Evolutionary conservation across 2,329 filamentous ascomycete genomes (phyloP).

Genomic region (Escovopsis sp.): DNA sequence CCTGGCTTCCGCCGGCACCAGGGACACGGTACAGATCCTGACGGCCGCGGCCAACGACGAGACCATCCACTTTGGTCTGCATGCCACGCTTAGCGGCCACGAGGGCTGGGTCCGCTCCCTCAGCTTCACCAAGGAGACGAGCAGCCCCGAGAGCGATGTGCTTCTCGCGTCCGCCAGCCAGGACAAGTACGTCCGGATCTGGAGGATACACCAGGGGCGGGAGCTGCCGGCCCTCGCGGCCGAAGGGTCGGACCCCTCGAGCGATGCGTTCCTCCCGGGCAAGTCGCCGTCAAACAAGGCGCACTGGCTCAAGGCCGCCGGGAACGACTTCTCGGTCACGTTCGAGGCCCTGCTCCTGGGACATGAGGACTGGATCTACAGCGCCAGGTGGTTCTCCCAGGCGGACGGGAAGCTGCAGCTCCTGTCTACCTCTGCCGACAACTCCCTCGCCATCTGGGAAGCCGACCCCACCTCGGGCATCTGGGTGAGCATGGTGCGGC

Average conservation of each 20-base stretch:
- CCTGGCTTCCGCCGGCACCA: constrained; percentile 77
- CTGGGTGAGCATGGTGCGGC: constrained; percentile 72
- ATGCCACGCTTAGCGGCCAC: constrained; percentile 71
- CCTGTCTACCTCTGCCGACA: constrained; percentile 85
- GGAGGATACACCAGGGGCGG: constrained; percentile 64
- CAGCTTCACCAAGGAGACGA: constrained; percentile 54
- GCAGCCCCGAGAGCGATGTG: constrained; percentile 45
- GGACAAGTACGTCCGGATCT: constrained; percentile 91
- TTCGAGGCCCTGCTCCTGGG: constrained; percentile 90
- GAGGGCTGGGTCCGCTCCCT: constrained; percentile 91
- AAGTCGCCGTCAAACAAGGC: constrained; percentile 80
- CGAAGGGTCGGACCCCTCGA: constrained; percentile 38
- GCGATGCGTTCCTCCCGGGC: constrained; percentile 46
- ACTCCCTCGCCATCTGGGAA: constrained; percentile 88
- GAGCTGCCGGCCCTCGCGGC: constrained; percentile 43
- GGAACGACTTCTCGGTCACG: constrained; percentile 60
- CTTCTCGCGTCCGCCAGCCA: constrained; percentile 88
- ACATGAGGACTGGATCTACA: constrained; percentile 98
- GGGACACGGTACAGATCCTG: constrained; percentile 67
- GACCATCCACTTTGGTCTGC: constrained; percentile 45
- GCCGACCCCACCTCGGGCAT: constrained; percentile 71
- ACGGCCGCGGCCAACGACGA: constrained; percentile 33
- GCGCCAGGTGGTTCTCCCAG: constrained; percentile 55
- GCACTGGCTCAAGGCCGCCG: constrained; percentile 52
- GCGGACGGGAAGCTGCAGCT: constrained; percentile 47